Conservation (phyloP, 2,329 filamentous ascomycete species). For the Ambrosiella xylebori region DNA sequence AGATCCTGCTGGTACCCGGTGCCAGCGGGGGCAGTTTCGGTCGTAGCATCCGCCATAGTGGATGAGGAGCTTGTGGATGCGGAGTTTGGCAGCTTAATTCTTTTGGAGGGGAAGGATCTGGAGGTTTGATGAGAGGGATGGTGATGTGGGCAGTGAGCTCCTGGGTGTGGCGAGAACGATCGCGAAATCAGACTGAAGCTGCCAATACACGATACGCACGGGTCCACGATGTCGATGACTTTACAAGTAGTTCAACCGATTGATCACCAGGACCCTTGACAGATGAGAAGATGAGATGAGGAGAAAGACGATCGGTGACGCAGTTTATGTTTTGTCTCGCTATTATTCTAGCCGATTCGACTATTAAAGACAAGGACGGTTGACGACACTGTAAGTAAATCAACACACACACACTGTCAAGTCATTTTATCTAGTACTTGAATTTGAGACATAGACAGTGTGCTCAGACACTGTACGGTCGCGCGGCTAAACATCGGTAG, state of each 20-base stretch:
- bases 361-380: not conserved
- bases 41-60: not conserved
- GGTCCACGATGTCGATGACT: no score
- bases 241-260: no score
- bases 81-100: not conserved
- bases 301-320: no score
- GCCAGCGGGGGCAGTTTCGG: conserved; percentile 8
- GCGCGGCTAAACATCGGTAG: not conserved
- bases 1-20: conserved; percentile 60
- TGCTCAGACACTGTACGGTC: not conserved
- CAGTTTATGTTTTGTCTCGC: no score
- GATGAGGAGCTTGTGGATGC: not conserved
- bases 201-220: no score
- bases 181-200: not conserved
- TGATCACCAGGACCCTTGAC: no score
- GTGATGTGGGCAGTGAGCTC: not conserved
- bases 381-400: not conserved
- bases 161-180: not conserved
- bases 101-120: not conserved
- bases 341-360: not conserved
- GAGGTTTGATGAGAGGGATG: not conserved
- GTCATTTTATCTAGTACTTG: not conserved
- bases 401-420: not conserved
- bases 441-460: not conserved
- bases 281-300: no score